Evolutionary conservation across 257 asterid genomes (phyloP), one percentile per base, ranked within the genome.

Genomic region (Gentiana straminea): DNA sequence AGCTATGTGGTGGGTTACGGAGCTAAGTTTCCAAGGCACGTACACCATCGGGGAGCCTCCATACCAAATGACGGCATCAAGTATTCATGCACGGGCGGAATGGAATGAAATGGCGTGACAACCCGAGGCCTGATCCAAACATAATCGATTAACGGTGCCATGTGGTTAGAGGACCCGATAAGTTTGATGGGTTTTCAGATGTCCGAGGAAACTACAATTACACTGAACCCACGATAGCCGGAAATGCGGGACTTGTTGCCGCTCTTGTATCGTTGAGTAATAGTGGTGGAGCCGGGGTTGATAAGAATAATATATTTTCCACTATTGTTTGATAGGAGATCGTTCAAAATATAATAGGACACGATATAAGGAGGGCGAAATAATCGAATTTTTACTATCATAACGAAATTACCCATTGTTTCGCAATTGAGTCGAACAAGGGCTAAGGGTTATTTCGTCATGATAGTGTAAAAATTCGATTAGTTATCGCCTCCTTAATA

Each of bases 31-130:
- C 95, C 98, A 1, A 70, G 24, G 35, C 87, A 75, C 8, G 94
- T 81, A 61, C 98, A 86, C 77, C 98, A 86, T 73, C 92, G 98
- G 2, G 96, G 77, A 35, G 96, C 96, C 65, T 86, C 98, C 35
- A 77, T 76, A 58, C 96, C 96, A 8, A 59, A 49, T 2, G 68
- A 80, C 73, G 61, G 60, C 11, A 58, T 49, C 43, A 81, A 56
- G 64, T 81, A 82, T 74, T 82, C 96, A 0, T 90, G 98, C 70
- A 82, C 79, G 9, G 91, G 91, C 5, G 95, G 32, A 13, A 89
- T 5, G 94, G 98, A 9, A 67, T 70, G 79, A 75, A 55, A 68
- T 90, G 91, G 89, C 93, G 89, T 13, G 89, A 86, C 61, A 59
- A 82, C 34, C 33, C 45, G 11, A 63, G 68, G 1, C 67, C 84